phyloP scores from a whole-genome alignment of 176 grass and related monocot species.

The Raddia distichophylla region DNA sequence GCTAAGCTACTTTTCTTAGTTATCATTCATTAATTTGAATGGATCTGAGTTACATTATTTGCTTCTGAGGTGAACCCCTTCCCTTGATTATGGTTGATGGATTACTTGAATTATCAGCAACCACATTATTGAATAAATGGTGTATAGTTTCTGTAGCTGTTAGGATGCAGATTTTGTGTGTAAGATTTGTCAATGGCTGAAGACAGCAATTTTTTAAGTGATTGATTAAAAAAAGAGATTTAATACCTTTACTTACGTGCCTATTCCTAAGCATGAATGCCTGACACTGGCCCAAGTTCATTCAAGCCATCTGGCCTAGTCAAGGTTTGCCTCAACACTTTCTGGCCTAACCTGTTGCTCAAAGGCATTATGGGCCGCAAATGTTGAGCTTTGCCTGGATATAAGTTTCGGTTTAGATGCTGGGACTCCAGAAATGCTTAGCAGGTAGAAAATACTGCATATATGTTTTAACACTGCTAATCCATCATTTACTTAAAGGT shows the following conservation, averaged over 20 bases:
- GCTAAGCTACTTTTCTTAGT: constrained; percentile 5
- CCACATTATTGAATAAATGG: constrained; percentile 11
- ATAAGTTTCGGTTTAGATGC: neutral
- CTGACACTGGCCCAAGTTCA: neutral
- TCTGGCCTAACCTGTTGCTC: neutral
- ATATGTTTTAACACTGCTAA: constrained; percentile 7
- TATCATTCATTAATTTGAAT: constrained; percentile 16
- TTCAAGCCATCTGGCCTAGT: neutral
- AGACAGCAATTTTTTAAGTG: neutral
- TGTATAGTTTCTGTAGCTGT: neutral
- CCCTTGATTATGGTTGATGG: neutral
- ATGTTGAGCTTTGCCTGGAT: neutral
- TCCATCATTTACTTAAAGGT: neutral
- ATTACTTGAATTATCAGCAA: neutral
- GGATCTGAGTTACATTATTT: neutral
- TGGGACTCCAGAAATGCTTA: neutral
- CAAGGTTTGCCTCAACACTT: neutral
- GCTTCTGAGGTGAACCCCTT: neutral
- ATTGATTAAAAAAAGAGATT: neutral
- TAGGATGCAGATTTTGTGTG: neutral
- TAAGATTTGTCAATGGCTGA: neutral
- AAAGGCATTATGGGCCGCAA: neutral
- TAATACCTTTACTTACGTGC: neutral
- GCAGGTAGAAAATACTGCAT: neutral
- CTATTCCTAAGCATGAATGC: constrained; percentile 1